Evolutionary conservation across 2,329 filamentous ascomycete genomes (phyloP).

Genomic region (Ophiosphaerella korrae): DNA sequence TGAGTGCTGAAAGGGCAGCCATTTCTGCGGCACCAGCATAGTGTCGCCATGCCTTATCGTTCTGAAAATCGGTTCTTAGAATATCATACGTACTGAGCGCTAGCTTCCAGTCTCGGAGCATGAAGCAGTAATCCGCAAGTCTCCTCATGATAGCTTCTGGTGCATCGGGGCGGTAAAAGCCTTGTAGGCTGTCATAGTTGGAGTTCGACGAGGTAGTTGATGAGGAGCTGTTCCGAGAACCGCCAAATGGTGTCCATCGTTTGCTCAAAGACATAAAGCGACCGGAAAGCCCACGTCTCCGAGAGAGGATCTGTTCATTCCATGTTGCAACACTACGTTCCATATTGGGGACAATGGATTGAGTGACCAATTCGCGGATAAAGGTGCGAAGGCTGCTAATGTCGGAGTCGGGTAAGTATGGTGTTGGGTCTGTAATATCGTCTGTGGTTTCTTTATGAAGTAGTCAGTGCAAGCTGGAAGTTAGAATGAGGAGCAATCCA

Average conservation of each 20-base stretch:
- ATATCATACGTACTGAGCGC: slow-evolving; percentile 92
- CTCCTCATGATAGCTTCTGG: slow-evolving; percentile 92
- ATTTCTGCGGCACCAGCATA: slow-evolving; percentile 95
- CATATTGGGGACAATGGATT: slow-evolving; percentile 95
- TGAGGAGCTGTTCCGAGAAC: slow-evolving; percentile 62
- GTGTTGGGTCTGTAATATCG: slow-evolving; percentile 71
- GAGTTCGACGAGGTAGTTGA: slow-evolving; percentile 58
- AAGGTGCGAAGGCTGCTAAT: slow-evolving; percentile 86
- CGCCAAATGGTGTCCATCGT: slow-evolving; percentile 83
- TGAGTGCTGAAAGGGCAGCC: slow-evolving; percentile 81
- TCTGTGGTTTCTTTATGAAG: slow-evolving; percentile 63
- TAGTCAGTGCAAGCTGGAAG: slow-evolving; percentile 10
- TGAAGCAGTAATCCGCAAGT: slow-evolving; percentile 92
- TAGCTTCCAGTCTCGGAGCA: slow-evolving; percentile 95
- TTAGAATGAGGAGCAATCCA: not conserved
- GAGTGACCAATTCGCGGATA: slow-evolving; percentile 90
- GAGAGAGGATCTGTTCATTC: slow-evolving; percentile 97
- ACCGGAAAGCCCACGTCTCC: slow-evolving; percentile 84
- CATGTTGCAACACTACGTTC: slow-evolving; percentile 87
- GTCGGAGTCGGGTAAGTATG: slow-evolving; percentile 91
- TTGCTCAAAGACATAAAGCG: slow-evolving; percentile 95
- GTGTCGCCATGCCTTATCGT: slow-evolving; percentile 96
- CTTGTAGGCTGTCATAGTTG: slow-evolving; percentile 78
- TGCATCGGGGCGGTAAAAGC: slow-evolving; percentile 82
- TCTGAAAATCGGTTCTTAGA: slow-evolving; percentile 83